A percentile compares a stretch with the other conserved stretches of the same genome.
Conservation (phyloP, 805 yeast species). For the Candida silvicultrix region DNA sequence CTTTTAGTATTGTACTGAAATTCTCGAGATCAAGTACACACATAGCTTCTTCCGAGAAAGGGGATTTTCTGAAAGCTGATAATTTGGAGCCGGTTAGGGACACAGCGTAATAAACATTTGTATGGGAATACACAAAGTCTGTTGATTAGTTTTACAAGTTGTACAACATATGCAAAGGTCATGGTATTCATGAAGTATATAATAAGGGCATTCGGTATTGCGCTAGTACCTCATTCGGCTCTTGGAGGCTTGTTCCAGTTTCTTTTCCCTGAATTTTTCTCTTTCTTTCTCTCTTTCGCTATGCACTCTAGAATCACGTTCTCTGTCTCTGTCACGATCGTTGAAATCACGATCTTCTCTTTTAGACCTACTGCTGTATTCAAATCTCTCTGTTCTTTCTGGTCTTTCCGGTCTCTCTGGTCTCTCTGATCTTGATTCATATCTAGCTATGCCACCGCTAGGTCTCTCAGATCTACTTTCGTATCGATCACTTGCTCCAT, state of each 20-base stretch:
- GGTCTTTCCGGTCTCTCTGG: constrained; percentile 5
- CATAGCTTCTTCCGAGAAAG: background rate
- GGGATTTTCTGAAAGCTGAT: background rate
- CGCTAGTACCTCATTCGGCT: constrained; percentile 3
- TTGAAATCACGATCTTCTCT: constrained; percentile 17
- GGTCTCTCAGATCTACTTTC: background rate
- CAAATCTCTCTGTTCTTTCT: constrained; percentile 9
- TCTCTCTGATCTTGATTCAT: constrained; percentile 2
- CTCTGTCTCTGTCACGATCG: constrained; percentile 20
- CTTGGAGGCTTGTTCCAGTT: constrained; percentile 1
- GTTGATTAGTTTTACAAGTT: too few species aligned
- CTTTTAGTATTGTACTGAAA: too few species aligned
- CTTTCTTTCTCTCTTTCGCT: constrained; percentile 14
- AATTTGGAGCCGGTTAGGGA: background rate
- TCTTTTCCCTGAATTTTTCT: constrained; percentile 11
- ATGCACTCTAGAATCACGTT: constrained; percentile 14
- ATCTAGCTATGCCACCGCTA: background rate
- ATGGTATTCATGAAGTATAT: background rate
- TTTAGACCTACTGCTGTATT: constrained; percentile 17
- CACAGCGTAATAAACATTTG: too few species aligned
- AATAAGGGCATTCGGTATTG: too few species aligned
- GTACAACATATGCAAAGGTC: background rate
- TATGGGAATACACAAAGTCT: too few species aligned
- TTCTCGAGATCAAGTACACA: background rate
- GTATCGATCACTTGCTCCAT: constrained; percentile 4